Evolutionary conservation across 1,139 yeast genomes (phyloP).

Genomic region (Geotrichum reessii): DNA sequence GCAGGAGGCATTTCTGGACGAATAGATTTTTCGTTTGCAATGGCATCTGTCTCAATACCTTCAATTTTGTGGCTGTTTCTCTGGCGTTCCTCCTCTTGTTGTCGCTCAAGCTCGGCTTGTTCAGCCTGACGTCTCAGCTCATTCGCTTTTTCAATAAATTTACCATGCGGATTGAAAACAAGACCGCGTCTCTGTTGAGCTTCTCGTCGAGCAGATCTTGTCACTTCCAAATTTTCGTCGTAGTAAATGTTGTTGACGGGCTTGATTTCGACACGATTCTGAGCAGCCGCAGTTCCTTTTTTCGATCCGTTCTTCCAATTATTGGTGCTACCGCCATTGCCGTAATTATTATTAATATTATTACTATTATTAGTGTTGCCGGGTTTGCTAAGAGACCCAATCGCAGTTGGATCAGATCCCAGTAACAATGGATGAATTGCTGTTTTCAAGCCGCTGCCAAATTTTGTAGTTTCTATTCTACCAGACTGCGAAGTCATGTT

Average conservation of each 20-base stretch:
- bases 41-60: conserved; percentile 16
- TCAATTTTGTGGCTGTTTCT: conserved; percentile 21
- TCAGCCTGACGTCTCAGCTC: conserved; percentile 43
- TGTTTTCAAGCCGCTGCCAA: conserved; percentile 39
- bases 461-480: background rate
- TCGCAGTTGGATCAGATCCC: conserved; percentile 11
- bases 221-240: conserved; percentile 36
- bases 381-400: background rate
- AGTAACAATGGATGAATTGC: conserved; percentile 57
- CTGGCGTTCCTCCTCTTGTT: conserved; percentile 27
- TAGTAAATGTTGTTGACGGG: conserved; percentile 46
- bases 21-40: conserved; percentile 10
- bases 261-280: conserved; percentile 1
- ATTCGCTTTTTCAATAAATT: conserved; percentile 53
- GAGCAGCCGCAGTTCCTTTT: background rate
- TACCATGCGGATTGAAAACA: conserved; percentile 54
- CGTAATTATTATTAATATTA: background rate
- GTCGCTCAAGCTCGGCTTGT: conserved; percentile 35
- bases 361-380: background rate
- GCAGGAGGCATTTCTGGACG: conserved; percentile 47
- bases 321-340: background rate
- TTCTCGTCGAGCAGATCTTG: conserved; percentile 25
- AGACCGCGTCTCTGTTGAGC: conserved; percentile 39
- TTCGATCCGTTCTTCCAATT: background rate
- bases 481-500: background rate